phyloP scores from a whole-genome alignment of 2,329 filamentous ascomycete species.

The Epichloe brachyelytri region DNA sequence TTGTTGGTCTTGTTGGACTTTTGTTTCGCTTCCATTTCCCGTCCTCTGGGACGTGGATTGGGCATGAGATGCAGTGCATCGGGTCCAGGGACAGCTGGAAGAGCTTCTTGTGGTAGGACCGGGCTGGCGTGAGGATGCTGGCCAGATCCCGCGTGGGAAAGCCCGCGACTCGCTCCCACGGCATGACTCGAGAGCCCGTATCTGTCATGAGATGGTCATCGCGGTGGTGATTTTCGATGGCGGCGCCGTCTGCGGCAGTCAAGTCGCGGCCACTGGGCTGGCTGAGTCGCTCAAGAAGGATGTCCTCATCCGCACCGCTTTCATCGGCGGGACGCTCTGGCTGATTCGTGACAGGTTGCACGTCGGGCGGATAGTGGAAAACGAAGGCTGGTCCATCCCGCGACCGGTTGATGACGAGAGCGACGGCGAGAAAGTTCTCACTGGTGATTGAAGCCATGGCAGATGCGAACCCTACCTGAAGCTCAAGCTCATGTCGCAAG shows the following conservation, averaged over 20 bases:
- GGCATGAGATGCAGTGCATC: constrained; percentile 68
- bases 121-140: constrained; percentile 63
- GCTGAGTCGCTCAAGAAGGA: constrained; percentile 33
- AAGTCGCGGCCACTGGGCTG: constrained; percentile 22
- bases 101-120: constrained; percentile 64
- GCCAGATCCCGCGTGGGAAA: constrained; percentile 67
- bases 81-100: constrained; percentile 77
- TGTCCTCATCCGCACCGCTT: constrained; percentile 31
- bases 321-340: constrained; percentile 17
- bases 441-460: constrained; percentile 37
- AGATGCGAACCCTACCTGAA: background rate
- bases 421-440: constrained; percentile 53
- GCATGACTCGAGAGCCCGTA: constrained; percentile 43
- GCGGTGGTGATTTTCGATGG: constrained; percentile 36
- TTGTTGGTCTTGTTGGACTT: constrained; percentile 31
- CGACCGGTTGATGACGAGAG: constrained; percentile 61
- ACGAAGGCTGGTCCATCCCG: constrained; percentile 71
- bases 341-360: constrained; percentile 25
- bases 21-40: constrained; percentile 62
- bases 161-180: constrained; percentile 62
- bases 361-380: constrained; percentile 71
- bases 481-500: background rate
- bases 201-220: constrained; percentile 44
- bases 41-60: constrained; percentile 68
- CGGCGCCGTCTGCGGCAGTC: constrained; percentile 20